phyloP scores from a whole-genome alignment of 371 early-diverging fungal genomes.

The Mortierella sp. region DNA sequence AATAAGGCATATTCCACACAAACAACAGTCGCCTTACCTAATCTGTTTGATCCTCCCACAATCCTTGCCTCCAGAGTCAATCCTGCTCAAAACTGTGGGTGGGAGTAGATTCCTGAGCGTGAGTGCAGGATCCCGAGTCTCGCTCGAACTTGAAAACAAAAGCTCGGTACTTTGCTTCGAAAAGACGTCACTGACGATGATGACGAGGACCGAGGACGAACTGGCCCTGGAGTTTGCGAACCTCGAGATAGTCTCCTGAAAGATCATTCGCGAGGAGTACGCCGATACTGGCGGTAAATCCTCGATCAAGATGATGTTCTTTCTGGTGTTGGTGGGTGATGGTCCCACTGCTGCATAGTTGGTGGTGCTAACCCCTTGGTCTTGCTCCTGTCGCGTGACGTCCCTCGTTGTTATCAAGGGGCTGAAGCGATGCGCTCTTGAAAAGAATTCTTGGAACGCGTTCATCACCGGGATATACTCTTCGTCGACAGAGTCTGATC shows the following conservation, averaged over 20 bases:
- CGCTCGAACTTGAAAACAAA: slow-evolving; percentile 27
- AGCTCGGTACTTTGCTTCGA: slow-evolving; percentile 50
- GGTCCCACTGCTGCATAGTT: background rate
- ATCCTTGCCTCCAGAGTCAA: slow-evolving; percentile 30
- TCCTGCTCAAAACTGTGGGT: slow-evolving; percentile 23
- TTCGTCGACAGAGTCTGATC: slow-evolving; percentile 32
- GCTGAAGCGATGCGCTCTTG: slow-evolving; percentile 50
- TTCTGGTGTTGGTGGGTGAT: slow-evolving; percentile 23
- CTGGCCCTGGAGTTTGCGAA: slow-evolving; percentile 50
- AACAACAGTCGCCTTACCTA: slow-evolving; percentile 18
- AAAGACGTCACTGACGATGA: slow-evolving; percentile 62
- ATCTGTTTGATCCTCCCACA: slow-evolving; percentile 32
- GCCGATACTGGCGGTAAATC: slow-evolving; percentile 65
- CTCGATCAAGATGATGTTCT: slow-evolving; percentile 64
- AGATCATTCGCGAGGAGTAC: slow-evolving; percentile 43
- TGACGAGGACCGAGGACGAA: slow-evolving; percentile 51
- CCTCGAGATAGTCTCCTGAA: slow-evolving; percentile 56
- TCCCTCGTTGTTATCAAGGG: slow-evolving; percentile 17
- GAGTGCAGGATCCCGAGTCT: slow-evolving; percentile 33
- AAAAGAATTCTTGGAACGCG: slow-evolving; percentile 56
- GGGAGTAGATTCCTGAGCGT: slow-evolving; percentile 40
- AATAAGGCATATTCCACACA: background rate
- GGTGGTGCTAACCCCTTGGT: background rate
- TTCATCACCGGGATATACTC: slow-evolving; percentile 57
- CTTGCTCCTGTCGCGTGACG: background rate